Evolutionary conservation across 495 filamentous ascomycete genomes (phyloP).

Genomic region (Neurospora pannonica): DNA sequence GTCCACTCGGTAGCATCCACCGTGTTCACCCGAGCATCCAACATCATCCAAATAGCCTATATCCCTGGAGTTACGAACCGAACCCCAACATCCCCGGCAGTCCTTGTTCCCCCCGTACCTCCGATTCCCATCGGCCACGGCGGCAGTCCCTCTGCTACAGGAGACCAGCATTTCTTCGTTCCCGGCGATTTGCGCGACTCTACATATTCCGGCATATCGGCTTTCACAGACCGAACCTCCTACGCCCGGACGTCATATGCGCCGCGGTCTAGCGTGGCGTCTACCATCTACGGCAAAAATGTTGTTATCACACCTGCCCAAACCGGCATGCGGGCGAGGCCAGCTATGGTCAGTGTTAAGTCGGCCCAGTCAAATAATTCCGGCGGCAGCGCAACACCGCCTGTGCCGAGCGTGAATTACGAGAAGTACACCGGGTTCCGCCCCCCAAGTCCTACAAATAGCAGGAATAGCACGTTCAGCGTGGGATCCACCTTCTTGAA

Average conservation of each 20-base stretch:
- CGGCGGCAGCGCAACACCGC: slow-evolving; percentile 38
- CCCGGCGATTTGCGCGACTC: slow-evolving; percentile 87
- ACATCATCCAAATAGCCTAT: slow-evolving; percentile 98
- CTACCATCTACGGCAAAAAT: slow-evolving; percentile 84
- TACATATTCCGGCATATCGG: slow-evolving; percentile 57
- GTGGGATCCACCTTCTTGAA: slow-evolving; percentile 58
- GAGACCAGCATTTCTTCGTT: slow-evolving; percentile 90
- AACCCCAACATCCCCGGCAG: slow-evolving; percentile 67
- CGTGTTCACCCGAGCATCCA: slow-evolving; percentile 89
- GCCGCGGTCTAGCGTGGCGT: slow-evolving; percentile 72
- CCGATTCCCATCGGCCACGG: slow-evolving; percentile 67
- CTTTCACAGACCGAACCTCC: slow-evolving; percentile 57
- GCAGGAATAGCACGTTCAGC: slow-evolving; percentile 45
- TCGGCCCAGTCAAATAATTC: slow-evolving; percentile 42
- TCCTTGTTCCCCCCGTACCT: slow-evolving; percentile 86
- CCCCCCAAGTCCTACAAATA: slow-evolving; percentile 35
- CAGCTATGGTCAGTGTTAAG: slow-evolving; percentile 83
- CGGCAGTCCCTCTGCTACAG: slow-evolving; percentile 45
- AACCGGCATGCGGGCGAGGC: slow-evolving; percentile 73
- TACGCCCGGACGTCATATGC: slow-evolving; percentile 57
- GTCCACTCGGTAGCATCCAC: slow-evolving; percentile 89
- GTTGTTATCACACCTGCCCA: slow-evolving; percentile 77
- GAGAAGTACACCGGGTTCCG: slow-evolving; percentile 38
- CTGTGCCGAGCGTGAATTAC: slow-evolving; percentile 46
- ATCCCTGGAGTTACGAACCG: slow-evolving; percentile 96